Conservation (phyloP, 495 filamentous ascomycete species). For the Penicillium waksmanii region DNA sequence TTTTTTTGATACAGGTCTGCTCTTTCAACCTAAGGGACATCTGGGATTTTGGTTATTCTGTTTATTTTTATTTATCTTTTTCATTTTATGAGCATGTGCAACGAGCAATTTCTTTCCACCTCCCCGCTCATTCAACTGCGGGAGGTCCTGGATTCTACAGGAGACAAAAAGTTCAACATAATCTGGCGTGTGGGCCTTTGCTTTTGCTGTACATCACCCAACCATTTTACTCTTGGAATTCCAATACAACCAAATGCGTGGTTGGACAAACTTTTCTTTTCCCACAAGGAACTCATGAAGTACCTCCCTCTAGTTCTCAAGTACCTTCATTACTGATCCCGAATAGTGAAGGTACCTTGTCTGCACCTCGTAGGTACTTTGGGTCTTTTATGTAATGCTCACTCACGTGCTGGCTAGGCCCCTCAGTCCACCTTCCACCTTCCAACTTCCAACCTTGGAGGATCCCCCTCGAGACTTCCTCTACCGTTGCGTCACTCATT, state of each 20-base stretch:
- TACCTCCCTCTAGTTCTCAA: neutral
- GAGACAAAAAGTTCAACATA: slow-evolving; percentile 45
- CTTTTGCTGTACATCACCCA: slow-evolving; percentile 24
- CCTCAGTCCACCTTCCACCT: neutral
- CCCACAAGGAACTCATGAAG: neutral
- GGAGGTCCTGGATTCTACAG: slow-evolving; percentile 33
- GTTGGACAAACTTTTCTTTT: slow-evolving; percentile 1
- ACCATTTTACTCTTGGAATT: slow-evolving; percentile 16
- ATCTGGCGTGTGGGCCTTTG: slow-evolving; percentile 25
- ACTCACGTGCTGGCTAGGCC: slow-evolving; percentile 16
- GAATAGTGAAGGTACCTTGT: neutral
- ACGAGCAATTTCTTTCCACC: slow-evolving; percentile 36
- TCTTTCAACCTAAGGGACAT: slow-evolving; percentile 56
- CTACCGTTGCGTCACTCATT: neutral
- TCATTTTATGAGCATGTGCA: slow-evolving; percentile 33
- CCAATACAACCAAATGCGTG: slow-evolving; percentile 16
- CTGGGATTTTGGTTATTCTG: slow-evolving; percentile 41
- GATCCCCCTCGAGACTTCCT: neutral
- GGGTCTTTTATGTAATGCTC: slow-evolving; percentile 10
- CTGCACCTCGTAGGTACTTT: neutral
- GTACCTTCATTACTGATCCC: neutral
- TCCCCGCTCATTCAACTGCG: slow-evolving; percentile 46
- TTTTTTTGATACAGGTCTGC: slow-evolving; percentile 50
- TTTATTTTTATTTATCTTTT: slow-evolving; percentile 18
- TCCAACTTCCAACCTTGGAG: neutral